Conservation (phyloP, 2,329 filamentous ascomycete species). For the Phialophora chinensis region DNA sequence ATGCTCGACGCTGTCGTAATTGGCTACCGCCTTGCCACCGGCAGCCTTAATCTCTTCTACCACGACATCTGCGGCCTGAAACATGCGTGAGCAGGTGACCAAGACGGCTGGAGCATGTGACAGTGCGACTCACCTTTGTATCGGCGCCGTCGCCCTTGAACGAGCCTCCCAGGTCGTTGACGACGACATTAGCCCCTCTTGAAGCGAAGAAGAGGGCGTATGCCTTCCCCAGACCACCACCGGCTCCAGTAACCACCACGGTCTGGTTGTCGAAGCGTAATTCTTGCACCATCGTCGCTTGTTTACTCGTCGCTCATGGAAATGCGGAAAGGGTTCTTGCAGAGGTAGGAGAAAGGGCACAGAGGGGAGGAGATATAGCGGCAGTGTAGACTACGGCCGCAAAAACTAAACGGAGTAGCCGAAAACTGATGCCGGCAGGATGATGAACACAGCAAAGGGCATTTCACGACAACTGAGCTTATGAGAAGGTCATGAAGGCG, state of each 20-base stretch:
- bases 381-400: neutral
- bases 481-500: neutral
- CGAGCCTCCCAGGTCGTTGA: slow-evolving; percentile 92
- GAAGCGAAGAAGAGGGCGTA: slow-evolving; percentile 90
- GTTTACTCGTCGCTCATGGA: slow-evolving; percentile 21
- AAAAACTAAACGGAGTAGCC: slow-evolving; percentile 6
- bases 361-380: neutral
- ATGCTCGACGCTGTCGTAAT: slow-evolving; percentile 84
- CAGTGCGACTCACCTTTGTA: slow-evolving; percentile 69
- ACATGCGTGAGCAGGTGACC: slow-evolving; percentile 22
- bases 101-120: slow-evolving; percentile 71
- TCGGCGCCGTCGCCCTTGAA: slow-evolving; percentile 92
- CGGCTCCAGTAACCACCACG: slow-evolving; percentile 85
- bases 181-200: slow-evolving; percentile 90
- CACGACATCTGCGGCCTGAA: slow-evolving; percentile 64
- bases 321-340: slow-evolving; percentile 4
- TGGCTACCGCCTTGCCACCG: slow-evolving; percentile 94
- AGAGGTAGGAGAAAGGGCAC: neutral
- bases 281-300: slow-evolving; percentile 62
- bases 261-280: slow-evolving; percentile 87
- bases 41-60: slow-evolving; percentile 68
- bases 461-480: neutral
- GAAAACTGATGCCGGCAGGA: slow-evolving; percentile 19
- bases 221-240: slow-evolving; percentile 79
- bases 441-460: neutral